phyloP scores from a whole-genome alignment of 2,329 filamentous ascomycete genomes.

The Colletotrichum simmondsii region DNA sequence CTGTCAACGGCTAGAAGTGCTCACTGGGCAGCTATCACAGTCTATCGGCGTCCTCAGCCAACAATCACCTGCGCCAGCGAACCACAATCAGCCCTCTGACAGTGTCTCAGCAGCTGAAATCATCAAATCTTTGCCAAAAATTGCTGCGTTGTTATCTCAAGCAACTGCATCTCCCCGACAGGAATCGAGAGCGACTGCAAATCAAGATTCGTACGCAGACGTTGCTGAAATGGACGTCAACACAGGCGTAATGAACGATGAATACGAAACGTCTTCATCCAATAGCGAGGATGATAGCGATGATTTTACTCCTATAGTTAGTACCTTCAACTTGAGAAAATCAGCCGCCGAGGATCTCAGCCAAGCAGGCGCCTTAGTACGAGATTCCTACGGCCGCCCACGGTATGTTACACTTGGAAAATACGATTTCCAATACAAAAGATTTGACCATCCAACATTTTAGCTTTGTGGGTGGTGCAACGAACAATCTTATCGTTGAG shows the following conservation, averaged over 20 bases:
- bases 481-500: conserved; percentile 42
- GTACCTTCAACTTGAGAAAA: neutral
- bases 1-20: conserved; percentile 38
- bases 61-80: neutral
- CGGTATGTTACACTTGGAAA: conserved; percentile 26
- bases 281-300: neutral
- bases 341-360: neutral
- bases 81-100: neutral
- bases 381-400: conserved; percentile 41
- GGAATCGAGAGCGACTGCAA: too few relatives aligned
- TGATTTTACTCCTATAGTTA: neutral
- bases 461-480: conserved; percentile 41
- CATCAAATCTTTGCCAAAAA: neutral
- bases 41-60: conserved; percentile 14
- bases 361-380: conserved; percentile 38
- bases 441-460: too few relatives aligned
- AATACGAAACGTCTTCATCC: neutral
- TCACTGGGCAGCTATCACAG: conserved; percentile 34
- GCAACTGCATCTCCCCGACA: neutral
- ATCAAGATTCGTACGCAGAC: neutral
- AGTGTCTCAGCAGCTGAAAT: neutral
- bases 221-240: neutral
- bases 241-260: neutral
- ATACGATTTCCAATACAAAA: fast-evolving
- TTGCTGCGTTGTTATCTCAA: neutral